Conservation (phyloP, 345 rosid genomes). For the Theobroma cacao region DNA sequence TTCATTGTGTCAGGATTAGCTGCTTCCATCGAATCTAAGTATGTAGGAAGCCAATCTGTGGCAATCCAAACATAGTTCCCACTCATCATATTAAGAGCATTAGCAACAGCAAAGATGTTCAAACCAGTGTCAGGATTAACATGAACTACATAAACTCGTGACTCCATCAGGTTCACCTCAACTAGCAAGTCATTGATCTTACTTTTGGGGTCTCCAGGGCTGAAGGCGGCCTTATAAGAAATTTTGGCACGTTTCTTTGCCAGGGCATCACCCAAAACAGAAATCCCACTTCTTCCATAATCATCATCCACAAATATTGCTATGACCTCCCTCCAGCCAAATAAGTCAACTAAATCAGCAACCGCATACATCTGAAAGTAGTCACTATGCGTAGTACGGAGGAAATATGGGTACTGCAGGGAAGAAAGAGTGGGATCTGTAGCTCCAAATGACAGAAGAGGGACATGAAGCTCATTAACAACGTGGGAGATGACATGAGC, state of each 20-base stretch:
- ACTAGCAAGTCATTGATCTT: conserved; percentile 51
- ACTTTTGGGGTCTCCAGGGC: conserved; percentile 47
- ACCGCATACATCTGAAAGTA: conserved; percentile 82
- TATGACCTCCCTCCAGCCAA: conserved; percentile 76
- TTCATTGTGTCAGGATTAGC: conserved; percentile 40
- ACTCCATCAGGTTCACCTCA: conserved; percentile 67
- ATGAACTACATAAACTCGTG: conserved; percentile 87
- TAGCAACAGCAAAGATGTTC: conserved; percentile 61
- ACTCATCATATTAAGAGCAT: conserved; percentile 63
- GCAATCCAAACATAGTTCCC: conserved; percentile 91
- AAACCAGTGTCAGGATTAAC: conserved; percentile 88
- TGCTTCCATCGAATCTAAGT: conserved; percentile 59
- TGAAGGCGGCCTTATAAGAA: conserved; percentile 69
- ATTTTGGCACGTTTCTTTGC: conserved; percentile 69
- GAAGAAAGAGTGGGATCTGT: conserved; percentile 64
- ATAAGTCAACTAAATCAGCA: conserved; percentile 63
- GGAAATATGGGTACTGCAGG: conserved; percentile 66
- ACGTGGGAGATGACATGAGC: conserved; percentile 82
- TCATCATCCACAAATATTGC: conserved; percentile 90
- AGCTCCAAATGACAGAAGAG: conserved; percentile 69
- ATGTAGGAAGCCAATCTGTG: conserved; percentile 88
- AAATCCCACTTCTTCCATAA: conserved; percentile 80
- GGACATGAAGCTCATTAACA: conserved; percentile 63
- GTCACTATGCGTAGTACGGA: conserved; percentile 60
- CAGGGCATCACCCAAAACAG: conserved; percentile 72